Percentiles rank a stretch among this genome's conserved stretches.
Conservation (phyloP, 179 eudicot genomes). For the Vitellaria paradoxa region DNA sequence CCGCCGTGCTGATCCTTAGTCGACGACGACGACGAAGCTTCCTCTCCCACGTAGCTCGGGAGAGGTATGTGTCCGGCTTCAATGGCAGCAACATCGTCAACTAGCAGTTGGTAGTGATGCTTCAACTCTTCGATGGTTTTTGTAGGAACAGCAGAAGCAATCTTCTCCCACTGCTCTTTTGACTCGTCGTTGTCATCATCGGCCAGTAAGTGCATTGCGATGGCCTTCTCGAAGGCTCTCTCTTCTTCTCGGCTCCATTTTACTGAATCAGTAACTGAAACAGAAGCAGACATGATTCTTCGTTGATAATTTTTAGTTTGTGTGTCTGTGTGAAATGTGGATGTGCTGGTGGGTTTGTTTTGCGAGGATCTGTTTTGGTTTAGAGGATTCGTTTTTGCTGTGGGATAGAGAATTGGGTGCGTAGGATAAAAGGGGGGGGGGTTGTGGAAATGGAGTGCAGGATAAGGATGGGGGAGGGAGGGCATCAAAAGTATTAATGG, state of each 20-base stretch:
- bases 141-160: conserved; percentile 55
- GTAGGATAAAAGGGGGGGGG: conserved; percentile 21
- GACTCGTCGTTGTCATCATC: conserved; percentile 17
- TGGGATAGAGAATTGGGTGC: background rate
- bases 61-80: conserved; percentile 64
- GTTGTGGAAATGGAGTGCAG: conserved; percentile 15
- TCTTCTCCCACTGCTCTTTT: conserved; percentile 50
- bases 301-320: background rate
- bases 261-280: conserved; percentile 14
- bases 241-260: conserved; percentile 81
- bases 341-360: conserved; percentile 8
- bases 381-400: background rate
- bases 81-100: conserved; percentile 65
- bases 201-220: conserved; percentile 52
- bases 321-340: background rate
- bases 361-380: too few relatives aligned
- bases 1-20: conserved; percentile 18
- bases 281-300: conserved; percentile 22
- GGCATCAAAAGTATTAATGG: conserved; percentile 40
- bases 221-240: conserved; percentile 75
- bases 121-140: conserved; percentile 60
- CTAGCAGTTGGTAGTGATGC: conserved; percentile 52
- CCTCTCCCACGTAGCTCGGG: conserved; percentile 51
- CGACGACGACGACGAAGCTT: conserved; percentile 35
- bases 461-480: conserved; percentile 32